phyloP scores from a whole-genome alignment of 805 yeast species.

The Metschnikowia rubicola region DNA sequence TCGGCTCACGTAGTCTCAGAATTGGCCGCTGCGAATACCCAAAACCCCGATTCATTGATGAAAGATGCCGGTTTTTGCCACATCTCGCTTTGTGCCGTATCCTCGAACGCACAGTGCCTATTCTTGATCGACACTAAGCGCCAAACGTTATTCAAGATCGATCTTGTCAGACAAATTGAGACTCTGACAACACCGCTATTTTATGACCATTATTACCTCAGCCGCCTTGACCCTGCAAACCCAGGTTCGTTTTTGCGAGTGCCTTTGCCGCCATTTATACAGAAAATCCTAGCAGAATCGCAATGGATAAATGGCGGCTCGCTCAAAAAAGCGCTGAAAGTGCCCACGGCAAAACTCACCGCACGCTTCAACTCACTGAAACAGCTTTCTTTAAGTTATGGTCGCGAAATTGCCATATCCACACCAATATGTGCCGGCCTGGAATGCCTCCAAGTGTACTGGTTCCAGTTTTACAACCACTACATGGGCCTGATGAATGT shows the following conservation, averaged over 20 bases:
- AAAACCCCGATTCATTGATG: background rate
- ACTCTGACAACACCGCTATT: slow-evolving; percentile 17
- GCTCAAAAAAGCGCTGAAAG: slow-evolving; percentile 11
- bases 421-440: slow-evolving; percentile 13
- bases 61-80: slow-evolving; percentile 20
- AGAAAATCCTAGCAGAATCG: slow-evolving; percentile 21
- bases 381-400: slow-evolving; percentile 16
- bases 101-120: slow-evolving; percentile 25
- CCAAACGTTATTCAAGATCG: slow-evolving; percentile 21
- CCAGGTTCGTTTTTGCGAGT: slow-evolving; percentile 21
- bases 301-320: slow-evolving; percentile 22
- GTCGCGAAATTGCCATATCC: slow-evolving; percentile 13
- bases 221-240: slow-evolving; percentile 12
- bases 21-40: background rate
- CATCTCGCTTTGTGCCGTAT: slow-evolving; percentile 23
- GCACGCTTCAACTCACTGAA: slow-evolving; percentile 6
- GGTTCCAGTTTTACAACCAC: slow-evolving; percentile 38
- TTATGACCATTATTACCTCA: slow-evolving; percentile 26
- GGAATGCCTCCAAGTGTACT: slow-evolving; percentile 31
- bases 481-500: slow-evolving; percentile 32
- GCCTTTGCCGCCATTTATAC: slow-evolving; percentile 32
- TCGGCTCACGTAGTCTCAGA: slow-evolving; percentile 14
- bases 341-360: slow-evolving; percentile 22
- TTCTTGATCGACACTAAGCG: slow-evolving; percentile 16
- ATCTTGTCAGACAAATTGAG: slow-evolving; percentile 15